These are phyloP conservation scores for Trichoderma cornu-damae DNA, from an alignment of 2,329 filamentous ascomycete genomes.

Conservation along the genomic window DNA sequence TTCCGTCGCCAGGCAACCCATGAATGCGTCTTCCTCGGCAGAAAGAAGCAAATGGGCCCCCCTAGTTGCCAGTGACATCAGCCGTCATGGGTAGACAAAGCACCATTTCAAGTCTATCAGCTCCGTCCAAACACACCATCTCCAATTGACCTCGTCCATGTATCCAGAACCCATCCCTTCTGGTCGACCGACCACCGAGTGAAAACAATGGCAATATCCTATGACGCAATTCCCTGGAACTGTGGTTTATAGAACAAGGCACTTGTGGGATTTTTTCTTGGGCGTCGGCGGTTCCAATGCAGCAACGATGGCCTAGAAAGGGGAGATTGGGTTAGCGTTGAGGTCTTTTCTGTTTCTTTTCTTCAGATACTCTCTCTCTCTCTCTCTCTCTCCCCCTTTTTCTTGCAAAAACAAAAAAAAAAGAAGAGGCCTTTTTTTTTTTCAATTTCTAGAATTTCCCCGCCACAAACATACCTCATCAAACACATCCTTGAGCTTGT, in stretches of 20 bases:
- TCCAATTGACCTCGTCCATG: slow-evolving; percentile 12
- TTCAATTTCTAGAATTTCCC: not conserved
- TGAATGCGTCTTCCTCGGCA: not conserved
- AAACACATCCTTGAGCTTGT: slow-evolving; percentile 98
- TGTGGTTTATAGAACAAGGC: slow-evolving; percentile 57
- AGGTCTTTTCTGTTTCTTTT: too few relatives aligned
- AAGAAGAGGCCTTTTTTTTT: too few relatives aligned
- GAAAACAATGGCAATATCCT: slow-evolving; percentile 17
- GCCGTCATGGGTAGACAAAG: slow-evolving; percentile 9
- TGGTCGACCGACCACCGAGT: slow-evolving; percentile 11
- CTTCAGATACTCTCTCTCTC: too few relatives aligned
- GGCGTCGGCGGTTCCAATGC: slow-evolving; percentile 81
- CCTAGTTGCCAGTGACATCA: not conserved
- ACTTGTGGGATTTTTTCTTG: slow-evolving; percentile 71
- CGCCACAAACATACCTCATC: slow-evolving; percentile 69
- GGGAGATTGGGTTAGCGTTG: not conserved
- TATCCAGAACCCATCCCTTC: slow-evolving; percentile 19
- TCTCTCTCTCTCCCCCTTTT: too few relatives aligned
- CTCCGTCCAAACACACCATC: slow-evolving; percentile 13
- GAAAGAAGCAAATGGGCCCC: slow-evolving; percentile 1
- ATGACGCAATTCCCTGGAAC: slow-evolving; percentile 12
- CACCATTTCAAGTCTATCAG: slow-evolving; percentile 7
- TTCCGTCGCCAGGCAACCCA: not conserved
- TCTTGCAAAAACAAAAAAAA: too few relatives aligned
- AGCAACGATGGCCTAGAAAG: slow-evolving; percentile 78